Percentiles rank a stretch among this genome's conserved stretches.
phyloP scores from a whole-genome alignment of 805 yeast genomes.

The Wickerhamiella dianesei region DNA sequence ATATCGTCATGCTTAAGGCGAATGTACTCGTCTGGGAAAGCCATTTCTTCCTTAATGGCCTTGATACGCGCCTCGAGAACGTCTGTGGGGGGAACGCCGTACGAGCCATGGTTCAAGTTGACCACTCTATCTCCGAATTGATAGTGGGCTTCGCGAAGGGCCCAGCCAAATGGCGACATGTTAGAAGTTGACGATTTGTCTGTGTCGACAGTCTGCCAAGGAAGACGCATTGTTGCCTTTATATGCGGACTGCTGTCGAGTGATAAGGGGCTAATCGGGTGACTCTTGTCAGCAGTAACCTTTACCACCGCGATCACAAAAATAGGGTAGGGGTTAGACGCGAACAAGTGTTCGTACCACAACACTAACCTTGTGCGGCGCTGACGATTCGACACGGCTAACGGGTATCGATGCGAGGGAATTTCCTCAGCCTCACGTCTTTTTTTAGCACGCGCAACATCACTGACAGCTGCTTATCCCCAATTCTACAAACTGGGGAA shows the following conservation, averaged over 20 bases:
- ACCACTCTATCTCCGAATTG: conserved; percentile 29
- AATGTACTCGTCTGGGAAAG: conserved; percentile 37
- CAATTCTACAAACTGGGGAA: too few relatives aligned
- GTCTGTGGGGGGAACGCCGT: conserved; percentile 40
- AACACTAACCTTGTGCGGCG: too few relatives aligned
- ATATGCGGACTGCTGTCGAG: too few relatives aligned
- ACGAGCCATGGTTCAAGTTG: conserved; percentile 54
- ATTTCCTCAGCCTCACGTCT: too few relatives aligned
- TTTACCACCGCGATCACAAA: too few relatives aligned
- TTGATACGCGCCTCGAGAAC: conserved; percentile 31
- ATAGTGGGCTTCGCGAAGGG: conserved; percentile 37
- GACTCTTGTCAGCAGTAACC: not conserved
- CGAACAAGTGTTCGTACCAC: too few relatives aligned
- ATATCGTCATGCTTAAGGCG: conserved; percentile 20
- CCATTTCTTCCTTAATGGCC: conserved; percentile 22
- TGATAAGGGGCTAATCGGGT: too few relatives aligned
- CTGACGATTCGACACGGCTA: too few relatives aligned
- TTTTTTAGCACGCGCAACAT: too few relatives aligned
- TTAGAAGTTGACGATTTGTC: not conserved
- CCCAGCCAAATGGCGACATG: conserved; percentile 32
- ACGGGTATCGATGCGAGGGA: too few relatives aligned
- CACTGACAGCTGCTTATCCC: too few relatives aligned
- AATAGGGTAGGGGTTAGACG: too few relatives aligned
- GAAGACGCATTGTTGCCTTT: not conserved
- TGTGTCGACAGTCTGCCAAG: not conserved